Conservation (phyloP, 495 filamentous ascomycete genomes). For the Lasiosphaeria miniovina region DNA sequence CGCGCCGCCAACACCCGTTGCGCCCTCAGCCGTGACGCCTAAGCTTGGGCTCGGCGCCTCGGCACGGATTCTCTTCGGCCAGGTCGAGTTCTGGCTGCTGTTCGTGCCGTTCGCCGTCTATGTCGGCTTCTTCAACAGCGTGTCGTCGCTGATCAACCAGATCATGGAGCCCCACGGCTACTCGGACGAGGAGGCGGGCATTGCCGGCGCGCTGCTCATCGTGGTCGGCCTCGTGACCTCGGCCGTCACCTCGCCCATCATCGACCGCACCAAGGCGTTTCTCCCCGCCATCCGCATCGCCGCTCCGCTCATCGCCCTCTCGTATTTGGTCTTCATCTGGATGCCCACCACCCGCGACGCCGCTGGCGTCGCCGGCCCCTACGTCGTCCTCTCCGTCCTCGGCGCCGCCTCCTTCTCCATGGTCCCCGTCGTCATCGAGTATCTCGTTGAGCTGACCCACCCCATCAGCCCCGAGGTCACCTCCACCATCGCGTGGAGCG, state of each 20-base stretch:
- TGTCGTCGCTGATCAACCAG: slow-evolving; percentile 86
- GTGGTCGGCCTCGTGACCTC: slow-evolving; percentile 76
- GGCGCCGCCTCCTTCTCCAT: slow-evolving; percentile 79
- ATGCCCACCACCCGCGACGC: slow-evolving; percentile 63
- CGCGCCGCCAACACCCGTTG: slow-evolving; percentile 69
- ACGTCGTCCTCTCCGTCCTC: slow-evolving; percentile 65
- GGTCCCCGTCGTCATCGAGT: slow-evolving; percentile 83
- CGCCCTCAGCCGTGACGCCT: slow-evolving; percentile 40
- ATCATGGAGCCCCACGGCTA: slow-evolving; percentile 81
- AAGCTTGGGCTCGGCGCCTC: slow-evolving; percentile 53
- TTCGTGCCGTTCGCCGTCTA: slow-evolving; percentile 75
- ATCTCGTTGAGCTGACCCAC: slow-evolving; percentile 78
- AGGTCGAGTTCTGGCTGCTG: slow-evolving; percentile 71
- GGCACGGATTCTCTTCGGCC: slow-evolving; percentile 45
- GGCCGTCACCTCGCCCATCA: slow-evolving; percentile 73
- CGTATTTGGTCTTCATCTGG: slow-evolving; percentile 77
- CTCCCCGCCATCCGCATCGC: slow-evolving; percentile 69
- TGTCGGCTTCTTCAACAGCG: slow-evolving; percentile 88
- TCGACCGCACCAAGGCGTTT: slow-evolving; percentile 81
- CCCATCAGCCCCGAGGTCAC: slow-evolving; percentile 87
- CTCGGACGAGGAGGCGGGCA: slow-evolving; percentile 77
- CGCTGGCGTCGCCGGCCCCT: slow-evolving; percentile 60
- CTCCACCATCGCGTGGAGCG: slow-evolving; percentile 76
- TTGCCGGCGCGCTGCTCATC: slow-evolving; percentile 88
- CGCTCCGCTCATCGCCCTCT: slow-evolving; percentile 69